Conservation (phyloP, 1,284 basidiomycete genomes). For the Ceratobasidium sp. region DNA sequence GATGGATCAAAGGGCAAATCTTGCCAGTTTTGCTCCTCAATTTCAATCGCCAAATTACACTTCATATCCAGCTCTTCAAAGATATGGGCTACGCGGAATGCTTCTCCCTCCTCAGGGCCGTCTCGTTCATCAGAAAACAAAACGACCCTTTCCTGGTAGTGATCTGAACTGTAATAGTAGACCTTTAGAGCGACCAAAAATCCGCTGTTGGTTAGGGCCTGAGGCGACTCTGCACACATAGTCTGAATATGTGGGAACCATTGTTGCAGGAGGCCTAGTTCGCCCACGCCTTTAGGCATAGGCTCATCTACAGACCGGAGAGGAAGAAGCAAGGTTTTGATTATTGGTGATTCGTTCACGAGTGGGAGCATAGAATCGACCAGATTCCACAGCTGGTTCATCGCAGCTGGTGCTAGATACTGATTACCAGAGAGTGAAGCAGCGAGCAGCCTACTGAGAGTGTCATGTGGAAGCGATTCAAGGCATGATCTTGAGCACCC, state of each 20-base stretch:
- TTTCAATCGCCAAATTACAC: not conserved
- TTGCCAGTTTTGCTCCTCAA: not conserved
- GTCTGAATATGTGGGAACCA: constrained; percentile 10
- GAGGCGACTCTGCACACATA: not conserved
- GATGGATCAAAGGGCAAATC: not conserved
- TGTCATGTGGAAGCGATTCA: not conserved
- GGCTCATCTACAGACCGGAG: not conserved
- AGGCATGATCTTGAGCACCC: constrained; percentile 1
- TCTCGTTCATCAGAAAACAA: not conserved
- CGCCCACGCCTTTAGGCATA: not conserved
- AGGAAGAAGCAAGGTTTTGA: not conserved
- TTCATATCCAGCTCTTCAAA: not conserved
- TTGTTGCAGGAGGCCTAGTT: not conserved
- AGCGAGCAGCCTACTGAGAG: not conserved
- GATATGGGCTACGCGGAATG: not conserved
- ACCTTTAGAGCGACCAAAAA: not conserved
- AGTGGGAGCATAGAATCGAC: not conserved
- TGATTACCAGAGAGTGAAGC: not conserved
- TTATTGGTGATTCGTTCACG: not conserved
- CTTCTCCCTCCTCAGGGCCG: not conserved
- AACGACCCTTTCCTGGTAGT: not conserved
- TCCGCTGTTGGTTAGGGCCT: not conserved
- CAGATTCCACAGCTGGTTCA: not conserved
- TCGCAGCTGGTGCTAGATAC: not conserved
- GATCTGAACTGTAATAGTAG: not conserved